Evolutionary conservation across 352 stramenopile species (phyloP), one percentile per base, ranked within the genome.

Genomic region (Globisporangium yorkense): DNA sequence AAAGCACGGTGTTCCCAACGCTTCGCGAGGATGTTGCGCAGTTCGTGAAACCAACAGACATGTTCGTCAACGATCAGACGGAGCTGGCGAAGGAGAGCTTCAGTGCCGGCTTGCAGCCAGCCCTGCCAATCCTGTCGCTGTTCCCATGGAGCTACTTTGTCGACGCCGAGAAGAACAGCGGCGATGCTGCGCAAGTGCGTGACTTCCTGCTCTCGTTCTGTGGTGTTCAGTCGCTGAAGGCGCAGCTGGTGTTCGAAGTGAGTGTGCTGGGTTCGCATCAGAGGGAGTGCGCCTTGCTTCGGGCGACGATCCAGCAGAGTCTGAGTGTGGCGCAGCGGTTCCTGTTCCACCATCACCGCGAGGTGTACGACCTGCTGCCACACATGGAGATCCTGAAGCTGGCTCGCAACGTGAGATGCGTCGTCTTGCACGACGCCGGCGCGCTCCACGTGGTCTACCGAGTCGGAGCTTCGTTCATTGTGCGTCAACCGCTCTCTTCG

Each of bases 41-140:
- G 47, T 77, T 68, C 40, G n/a, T 35, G 12, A 65, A 56, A 24
- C 65, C 66, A 29, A 48, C 51, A 0, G 67, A 87, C 15, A 41
- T 89, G 52, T 89, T 81, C 49, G 31, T 91, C 12, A 89, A 92
- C 51, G 80, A 92, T 50, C 80, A 90, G 64, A 50, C 43, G 15
- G 73, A 83, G 21, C 58, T 90, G 27, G 54, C 53, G 1, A 63
- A 70, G 4, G 45, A 63, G 50, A 72, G 71, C 7, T 53, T 87
- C 48, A 43, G 20, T 33, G 6, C n/a, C 1, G 27, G 50, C 31
- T 31, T 21, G 15, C 45, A 55, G 27, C 21, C n/a, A 5, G 46
- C 49, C n/a, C 45, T 91, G 0, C 52, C 54, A 18, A 41, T 88
- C n/a, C 61, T 89, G 54, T 63, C 68, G n/a, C 59, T 92, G 5